Conservation (phyloP, 2,329 filamentous ascomycete genomes). For the Scedosporium boydii region DNA sequence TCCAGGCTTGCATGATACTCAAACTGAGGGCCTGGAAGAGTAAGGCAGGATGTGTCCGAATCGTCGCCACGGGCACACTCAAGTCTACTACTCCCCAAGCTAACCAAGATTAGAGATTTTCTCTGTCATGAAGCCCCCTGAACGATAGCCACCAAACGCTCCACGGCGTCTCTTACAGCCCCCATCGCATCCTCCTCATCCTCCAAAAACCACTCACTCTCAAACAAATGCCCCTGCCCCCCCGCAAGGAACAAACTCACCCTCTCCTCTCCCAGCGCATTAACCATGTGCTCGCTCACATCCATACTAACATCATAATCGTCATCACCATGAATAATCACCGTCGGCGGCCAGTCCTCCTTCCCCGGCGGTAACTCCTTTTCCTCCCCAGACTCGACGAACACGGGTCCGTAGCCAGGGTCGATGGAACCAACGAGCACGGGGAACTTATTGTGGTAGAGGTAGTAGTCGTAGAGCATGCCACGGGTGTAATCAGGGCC, state of each 20-base stretch:
- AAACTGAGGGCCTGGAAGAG: too few species aligned
- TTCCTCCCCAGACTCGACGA: neutral
- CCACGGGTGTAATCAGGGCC: conserved; percentile 9
- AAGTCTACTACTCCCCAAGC: neutral
- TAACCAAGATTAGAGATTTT: neutral
- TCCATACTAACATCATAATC: conserved; percentile 19
- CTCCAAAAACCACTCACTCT: conserved; percentile 62
- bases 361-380: neutral
- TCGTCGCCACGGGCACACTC: neutral
- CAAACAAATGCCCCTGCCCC: conserved; percentile 36
- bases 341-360: conserved; percentile 21
- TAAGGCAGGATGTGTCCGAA: neutral
- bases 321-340: conserved; percentile 22
- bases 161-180: conserved; percentile 17
- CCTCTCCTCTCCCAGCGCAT: conserved; percentile 16
- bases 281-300: conserved; percentile 18
- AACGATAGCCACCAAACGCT: neutral
- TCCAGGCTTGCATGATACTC: too few species aligned
- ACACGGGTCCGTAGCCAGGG: conserved; percentile 15
- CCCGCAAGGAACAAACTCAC: conserved; percentile 29
- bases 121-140: neutral
- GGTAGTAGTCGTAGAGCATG: conserved; percentile 23
- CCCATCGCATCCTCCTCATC: conserved; percentile 35
- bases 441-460: conserved; percentile 20
- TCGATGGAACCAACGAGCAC: conserved; percentile 19